Base-by-base conservation (phyloP, 441 rosid genomes). In the Erodium moschatum region DNA sequence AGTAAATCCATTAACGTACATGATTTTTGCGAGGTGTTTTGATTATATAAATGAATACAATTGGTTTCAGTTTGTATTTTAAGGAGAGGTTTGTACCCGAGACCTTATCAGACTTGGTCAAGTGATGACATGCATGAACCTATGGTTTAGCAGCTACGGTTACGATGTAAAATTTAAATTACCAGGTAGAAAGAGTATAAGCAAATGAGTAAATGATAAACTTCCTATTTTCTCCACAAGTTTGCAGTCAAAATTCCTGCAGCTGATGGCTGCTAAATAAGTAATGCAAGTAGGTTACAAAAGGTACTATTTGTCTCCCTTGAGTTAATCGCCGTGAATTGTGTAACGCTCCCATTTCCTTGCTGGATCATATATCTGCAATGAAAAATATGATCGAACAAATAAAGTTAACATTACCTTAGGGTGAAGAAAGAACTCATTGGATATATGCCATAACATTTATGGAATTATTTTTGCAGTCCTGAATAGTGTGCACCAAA, bases 341-440 rank as follows among this genome's bases (percentile, higher is more conserved):
- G 98, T 93, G 83, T 88, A 93, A 2, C 97, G 96, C 80, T 89
- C 96, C 97, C 97, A 88, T 78, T 89, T 93, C 87, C 72, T 86
- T 0, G 96, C 74, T 29, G 96, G 93, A 65, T 93, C 98, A 72
- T 89, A 91, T 70, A 93, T 93, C 97, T 93, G 80, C 65, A 61
- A 61, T 10, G 67, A n/a, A 46, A 42, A 8, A 60, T 3, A 67
- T 10, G 10, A 0, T 66, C 35, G 18, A 35, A 9, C 12, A 48
- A 1, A 20, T 50, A 50, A 50, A n/a, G 5, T 15, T 38, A 9
- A 7, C 44, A 38, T 38, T 38, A 38, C 4, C 44, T 38, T 38
- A 38, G 44, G 44, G 44, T 38, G 8, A 2, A 38, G 44, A 38
- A 38, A 50, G 3, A 38, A 38, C 9, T 38, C 7, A 5, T 9